Percentiles rank a stretch among this genome's conserved stretches.
Conservation (phyloP, 805 yeast genomes). For the Scheffersomyces lignosus region DNA sequence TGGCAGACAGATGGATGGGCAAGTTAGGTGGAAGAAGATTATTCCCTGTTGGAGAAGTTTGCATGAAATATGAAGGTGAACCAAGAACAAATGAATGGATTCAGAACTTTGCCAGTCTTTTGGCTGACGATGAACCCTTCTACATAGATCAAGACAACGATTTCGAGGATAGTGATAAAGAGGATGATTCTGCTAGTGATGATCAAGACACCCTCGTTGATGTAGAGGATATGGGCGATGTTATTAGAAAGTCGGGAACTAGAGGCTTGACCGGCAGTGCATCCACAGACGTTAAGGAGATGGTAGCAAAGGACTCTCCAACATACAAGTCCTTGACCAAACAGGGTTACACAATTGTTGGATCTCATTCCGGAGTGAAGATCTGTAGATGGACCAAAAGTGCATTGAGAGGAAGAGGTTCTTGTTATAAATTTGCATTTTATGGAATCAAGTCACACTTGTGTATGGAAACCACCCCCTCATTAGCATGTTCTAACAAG, state of each 20-base stretch:
- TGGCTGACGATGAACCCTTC: conserved; percentile 73
- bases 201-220: conserved; percentile 59
- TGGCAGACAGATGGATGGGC: conserved; percentile 72
- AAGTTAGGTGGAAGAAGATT: conserved; percentile 85
- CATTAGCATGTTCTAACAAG: conserved; percentile 89
- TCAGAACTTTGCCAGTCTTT: conserved; percentile 54
- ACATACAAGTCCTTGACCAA: conserved; percentile 85
- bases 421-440: conserved; percentile 89
- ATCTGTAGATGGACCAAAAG: conserved; percentile 96
- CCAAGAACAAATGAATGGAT: conserved; percentile 66
- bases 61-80: conserved; percentile 71
- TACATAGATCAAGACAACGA: conserved; percentile 58
- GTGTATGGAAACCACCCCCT: conserved; percentile 96
- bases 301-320: conserved; percentile 90
- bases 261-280: conserved; percentile 7
- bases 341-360: conserved; percentile 91
- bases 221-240: conserved; percentile 83
- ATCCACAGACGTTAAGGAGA: conserved; percentile 51
- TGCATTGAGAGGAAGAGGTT: conserved; percentile 90
- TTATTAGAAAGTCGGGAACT: conserved; percentile 42
- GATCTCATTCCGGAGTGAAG: conserved; percentile 93
- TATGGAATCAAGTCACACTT: conserved; percentile 88
- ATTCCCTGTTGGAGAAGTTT: conserved; percentile 80
- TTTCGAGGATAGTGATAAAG: conserved; percentile 52
- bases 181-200: conserved; percentile 30